Evolutionary conservation across 805 yeast genomes (phyloP).

Genomic region (Henningerozyma blattae): DNA sequence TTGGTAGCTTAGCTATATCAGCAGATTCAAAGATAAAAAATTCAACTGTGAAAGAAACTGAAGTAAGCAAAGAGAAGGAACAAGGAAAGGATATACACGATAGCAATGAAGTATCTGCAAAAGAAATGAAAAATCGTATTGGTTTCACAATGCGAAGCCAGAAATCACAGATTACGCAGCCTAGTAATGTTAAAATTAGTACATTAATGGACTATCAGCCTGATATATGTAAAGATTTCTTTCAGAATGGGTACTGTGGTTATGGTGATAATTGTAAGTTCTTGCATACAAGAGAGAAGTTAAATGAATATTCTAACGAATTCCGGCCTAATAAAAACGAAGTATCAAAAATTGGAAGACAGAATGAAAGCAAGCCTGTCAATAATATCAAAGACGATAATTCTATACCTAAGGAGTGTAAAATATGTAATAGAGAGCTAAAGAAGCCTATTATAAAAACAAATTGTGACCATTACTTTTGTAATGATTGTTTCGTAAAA

Average conservation of each 20-base stretch:
- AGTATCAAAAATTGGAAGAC: too few relatives aligned
- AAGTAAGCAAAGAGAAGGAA: neutral
- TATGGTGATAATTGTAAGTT: constrained; percentile 96
- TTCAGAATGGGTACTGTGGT: constrained; percentile 89
- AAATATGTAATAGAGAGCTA: constrained; percentile 45
- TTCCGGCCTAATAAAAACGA: too few relatives aligned
- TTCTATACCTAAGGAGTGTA: constrained; percentile 52
- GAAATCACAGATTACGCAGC: constrained; percentile 10
- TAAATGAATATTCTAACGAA: too few relatives aligned
- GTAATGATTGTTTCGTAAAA: constrained; percentile 46
- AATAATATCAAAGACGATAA: too few relatives aligned
- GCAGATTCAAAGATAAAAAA: neutral
- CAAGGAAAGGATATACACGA: neutral
- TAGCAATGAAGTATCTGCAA: neutral
- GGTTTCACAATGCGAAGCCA: neutral
- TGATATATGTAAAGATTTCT: constrained; percentile 87
- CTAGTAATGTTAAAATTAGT: constrained; percentile 46
- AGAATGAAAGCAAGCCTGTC: too few relatives aligned
- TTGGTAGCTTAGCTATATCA: neutral
- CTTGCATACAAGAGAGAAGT: constrained; percentile 77
- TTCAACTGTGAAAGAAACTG: neutral
- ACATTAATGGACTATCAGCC: constrained; percentile 79
- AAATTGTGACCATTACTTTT: constrained; percentile 50
- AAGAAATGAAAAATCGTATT: constrained; percentile 1
- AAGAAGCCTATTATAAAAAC: constrained; percentile 46